Base-by-base conservation (phyloP, 148 eudicot species). In the Chenopodium quinoa region DNA sequence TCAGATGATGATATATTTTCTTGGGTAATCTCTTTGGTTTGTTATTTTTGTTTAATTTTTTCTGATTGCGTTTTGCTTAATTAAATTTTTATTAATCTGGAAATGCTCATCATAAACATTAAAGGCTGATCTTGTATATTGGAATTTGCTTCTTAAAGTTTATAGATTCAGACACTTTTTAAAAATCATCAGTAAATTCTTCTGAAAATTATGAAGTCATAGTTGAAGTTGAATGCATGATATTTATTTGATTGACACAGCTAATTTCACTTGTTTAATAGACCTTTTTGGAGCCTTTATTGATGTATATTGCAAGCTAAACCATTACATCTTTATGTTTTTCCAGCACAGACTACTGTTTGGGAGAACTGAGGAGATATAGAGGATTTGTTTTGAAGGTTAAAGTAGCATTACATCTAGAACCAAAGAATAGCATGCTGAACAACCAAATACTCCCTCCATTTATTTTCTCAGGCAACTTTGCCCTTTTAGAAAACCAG, bases 1-100 rank as follows among this genome's bases (percentile, higher is more conserved):
- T 84, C 87, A 71, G 91, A 84, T 46, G 92, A 90, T 88, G 99
- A 91, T 78, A 93, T 96, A 81, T 96, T 96, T 86, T 90, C 99
- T 79, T 96, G 98, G 99, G 99, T 96, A 92, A 76, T 84, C 71
- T 23, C 73, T 37, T 71, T 79, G 14, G 56, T 25, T 64, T 25
- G 37, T 54, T 23, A 40, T 56, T n/a, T 68, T 7, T 75, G 44
- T 29, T 46, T 2, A n/a, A 19, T 56, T 12, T 17, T 48, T 46
- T 65, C 10, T 65, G 70, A 11, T 46, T 11, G 22, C 37, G 7
- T 65, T 27, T 27, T 78, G 66, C 13, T 23, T 47, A 2, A 62
- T 20, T 20, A 25, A 22, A 62, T 62, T 20, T 22, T 20, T 5
- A 5, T 22, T 62, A 2, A 20, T 62, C 13, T 20, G 9, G 66